Evolutionary conservation across 192 early-diverging fungal genomes (phyloP).

Genomic region (Jimgerdemannia flammicorona): DNA sequence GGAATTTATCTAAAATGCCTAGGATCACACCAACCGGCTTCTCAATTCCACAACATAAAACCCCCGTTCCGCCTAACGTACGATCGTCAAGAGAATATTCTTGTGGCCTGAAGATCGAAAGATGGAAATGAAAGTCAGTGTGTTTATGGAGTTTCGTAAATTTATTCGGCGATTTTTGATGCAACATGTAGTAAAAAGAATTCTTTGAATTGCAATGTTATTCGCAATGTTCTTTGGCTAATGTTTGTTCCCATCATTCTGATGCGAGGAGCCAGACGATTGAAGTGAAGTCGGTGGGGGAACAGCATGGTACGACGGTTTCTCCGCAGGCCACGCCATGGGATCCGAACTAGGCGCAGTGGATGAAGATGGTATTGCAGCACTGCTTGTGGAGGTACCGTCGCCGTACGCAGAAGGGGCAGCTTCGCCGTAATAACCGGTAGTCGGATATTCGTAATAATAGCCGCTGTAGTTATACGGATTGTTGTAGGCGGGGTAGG

Average conservation of each 20-base stretch:
- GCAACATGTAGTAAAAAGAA: too few species aligned
- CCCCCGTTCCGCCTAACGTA: too few species aligned
- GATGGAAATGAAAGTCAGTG: too few species aligned
- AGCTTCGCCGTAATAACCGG: background rate
- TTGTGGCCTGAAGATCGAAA: too few species aligned
- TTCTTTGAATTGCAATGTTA: too few species aligned
- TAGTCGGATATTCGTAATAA: constrained; percentile 2
- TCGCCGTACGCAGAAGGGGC: background rate
- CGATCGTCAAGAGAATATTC: too few species aligned
- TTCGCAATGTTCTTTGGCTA: background rate
- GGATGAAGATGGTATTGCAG: background rate
- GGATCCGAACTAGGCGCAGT: background rate
- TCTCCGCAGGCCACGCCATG: background rate
- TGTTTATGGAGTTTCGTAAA: too few species aligned
- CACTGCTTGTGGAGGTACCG: background rate
- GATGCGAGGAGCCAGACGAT: background rate
- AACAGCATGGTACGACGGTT: background rate
- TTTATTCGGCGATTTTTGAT: too few species aligned
- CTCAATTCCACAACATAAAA: too few species aligned
- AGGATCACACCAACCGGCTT: too few species aligned
- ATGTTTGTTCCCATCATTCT: background rate
- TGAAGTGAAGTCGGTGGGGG: background rate
- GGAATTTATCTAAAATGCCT: too few species aligned
- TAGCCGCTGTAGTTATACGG: constrained; percentile 6
- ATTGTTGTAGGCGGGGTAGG: constrained; percentile 12